phyloP scores from a whole-genome alignment of 2,329 filamentous ascomycete genomes.

The Parascedosporium putredinis region DNA sequence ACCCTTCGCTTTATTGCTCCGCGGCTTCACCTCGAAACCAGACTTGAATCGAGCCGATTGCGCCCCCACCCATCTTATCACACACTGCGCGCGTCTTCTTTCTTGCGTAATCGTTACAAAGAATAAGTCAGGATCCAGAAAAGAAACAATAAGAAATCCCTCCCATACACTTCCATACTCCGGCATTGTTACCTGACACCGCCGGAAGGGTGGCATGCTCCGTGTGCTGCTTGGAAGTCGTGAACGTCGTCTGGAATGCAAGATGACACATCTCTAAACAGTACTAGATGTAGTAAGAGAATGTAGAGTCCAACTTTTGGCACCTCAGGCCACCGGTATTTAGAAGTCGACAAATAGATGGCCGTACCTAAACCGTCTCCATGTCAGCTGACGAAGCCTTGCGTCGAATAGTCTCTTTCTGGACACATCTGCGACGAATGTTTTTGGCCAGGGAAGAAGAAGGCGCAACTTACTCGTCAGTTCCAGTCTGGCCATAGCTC shows the following conservation, averaged over 20 bases:
- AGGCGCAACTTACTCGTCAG: conserved; percentile 66
- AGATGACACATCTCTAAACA: background rate
- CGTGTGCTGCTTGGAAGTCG: background rate
- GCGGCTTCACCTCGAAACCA: too few species aligned
- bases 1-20: too few species aligned
- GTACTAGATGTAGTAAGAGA: too few species aligned
- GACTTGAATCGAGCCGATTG: too few species aligned
- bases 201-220: background rate
- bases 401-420: too few species aligned
- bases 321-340: background rate
- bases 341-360: conserved; percentile 69
- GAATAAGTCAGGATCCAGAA: background rate
- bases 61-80: too few species aligned
- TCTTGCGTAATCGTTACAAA: too few species aligned
- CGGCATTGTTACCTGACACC: background rate
- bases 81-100: too few species aligned
- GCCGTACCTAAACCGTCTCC: conserved; percentile 45
- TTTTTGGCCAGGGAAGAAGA: background rate
- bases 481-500: conserved; percentile 64
- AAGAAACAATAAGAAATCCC: background rate
- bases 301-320: background rate
- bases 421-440: too few species aligned
- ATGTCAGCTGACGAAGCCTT: background rate
- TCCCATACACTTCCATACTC: background rate
- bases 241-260: background rate